These are phyloP conservation scores for Pichia sp. DNA, from an alignment of 1,139 yeast species.

Conservation along the genomic window DNA sequence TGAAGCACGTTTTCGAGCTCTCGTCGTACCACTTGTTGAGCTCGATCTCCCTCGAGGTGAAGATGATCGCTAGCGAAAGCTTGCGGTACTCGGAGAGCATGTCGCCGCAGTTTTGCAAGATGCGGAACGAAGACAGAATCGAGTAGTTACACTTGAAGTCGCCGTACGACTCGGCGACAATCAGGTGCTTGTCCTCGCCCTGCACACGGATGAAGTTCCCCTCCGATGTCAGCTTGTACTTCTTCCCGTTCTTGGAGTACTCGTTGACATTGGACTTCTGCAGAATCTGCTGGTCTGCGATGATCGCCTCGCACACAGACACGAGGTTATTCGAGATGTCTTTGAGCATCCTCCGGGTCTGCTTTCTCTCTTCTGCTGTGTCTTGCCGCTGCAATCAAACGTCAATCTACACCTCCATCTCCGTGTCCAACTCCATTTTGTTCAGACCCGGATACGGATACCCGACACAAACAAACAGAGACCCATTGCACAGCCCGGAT, in stretches of 20 bases:
- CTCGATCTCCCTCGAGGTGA: conserved; percentile 49
- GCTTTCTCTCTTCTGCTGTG: neutral
- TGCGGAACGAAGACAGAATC: conserved; percentile 42
- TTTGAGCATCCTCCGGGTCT: conserved; percentile 13
- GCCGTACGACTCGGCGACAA: conserved; percentile 38
- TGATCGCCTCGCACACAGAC: conserved; percentile 27
- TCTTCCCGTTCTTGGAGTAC: conserved; percentile 48
- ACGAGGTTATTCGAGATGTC: conserved; percentile 28
- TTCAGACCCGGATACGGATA: neutral
- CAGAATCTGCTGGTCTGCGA: conserved; percentile 21
- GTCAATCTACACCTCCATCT: neutral
- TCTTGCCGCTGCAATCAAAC: neutral
- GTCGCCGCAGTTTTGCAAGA: conserved; percentile 37
- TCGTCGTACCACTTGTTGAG: conserved; percentile 49
- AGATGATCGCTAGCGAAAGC: conserved; percentile 46
- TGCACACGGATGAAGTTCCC: conserved; percentile 47
- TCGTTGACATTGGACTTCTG: conserved; percentile 25
- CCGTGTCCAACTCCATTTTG: neutral
- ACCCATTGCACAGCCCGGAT: neutral
- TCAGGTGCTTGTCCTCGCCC: conserved; percentile 48
- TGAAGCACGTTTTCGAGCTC: conserved; percentile 41
- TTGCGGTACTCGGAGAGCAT: conserved; percentile 38
- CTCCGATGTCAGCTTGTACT: conserved; percentile 44
- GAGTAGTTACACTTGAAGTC: conserved; percentile 36
- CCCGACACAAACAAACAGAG: neutral